Conservation (phyloP, 179 eudicot genomes). For the Patellifolia procumbens region DNA sequence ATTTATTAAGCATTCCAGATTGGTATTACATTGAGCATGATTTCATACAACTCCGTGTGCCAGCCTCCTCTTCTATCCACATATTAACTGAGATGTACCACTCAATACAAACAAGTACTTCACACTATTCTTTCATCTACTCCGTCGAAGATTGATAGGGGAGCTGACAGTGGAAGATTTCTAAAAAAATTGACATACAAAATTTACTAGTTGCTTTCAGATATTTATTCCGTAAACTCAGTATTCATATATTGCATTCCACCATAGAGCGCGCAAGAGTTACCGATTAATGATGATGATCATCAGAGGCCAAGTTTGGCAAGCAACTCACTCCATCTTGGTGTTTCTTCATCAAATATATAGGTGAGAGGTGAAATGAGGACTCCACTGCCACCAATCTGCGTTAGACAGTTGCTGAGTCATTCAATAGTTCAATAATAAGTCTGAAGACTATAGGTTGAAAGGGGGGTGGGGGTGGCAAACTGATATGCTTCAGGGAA, state of each 20-base stretch:
- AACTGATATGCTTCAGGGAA: neutral
- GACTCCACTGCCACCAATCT: constrained; percentile 99
- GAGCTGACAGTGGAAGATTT: neutral
- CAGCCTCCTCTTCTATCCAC: neutral
- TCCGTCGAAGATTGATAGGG: constrained; percentile 4
- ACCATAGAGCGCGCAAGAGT: neutral
- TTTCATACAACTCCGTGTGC: neutral
- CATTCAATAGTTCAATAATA: neutral
- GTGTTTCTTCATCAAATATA: constrained; percentile 93
- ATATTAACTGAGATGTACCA: neutral
- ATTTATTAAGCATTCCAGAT: neutral
- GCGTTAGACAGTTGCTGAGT: constrained; percentile 30
- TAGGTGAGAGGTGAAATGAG: constrained; percentile 84
- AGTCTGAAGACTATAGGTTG: neutral
- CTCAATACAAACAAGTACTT: neutral
- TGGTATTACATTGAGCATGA: neutral
- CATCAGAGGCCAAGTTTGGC: constrained; percentile 56
- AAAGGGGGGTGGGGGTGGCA: neutral
- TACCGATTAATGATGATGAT: too few species aligned
- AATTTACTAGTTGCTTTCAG: neutral
- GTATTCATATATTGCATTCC: neutral
- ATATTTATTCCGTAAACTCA: neutral
- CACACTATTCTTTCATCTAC: neutral
- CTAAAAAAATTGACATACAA: constrained; percentile 1
- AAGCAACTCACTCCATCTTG: constrained; percentile 79